Conservation (phyloP, 257 asterid genomes). For the Fraxinus cuspidata region DNA sequence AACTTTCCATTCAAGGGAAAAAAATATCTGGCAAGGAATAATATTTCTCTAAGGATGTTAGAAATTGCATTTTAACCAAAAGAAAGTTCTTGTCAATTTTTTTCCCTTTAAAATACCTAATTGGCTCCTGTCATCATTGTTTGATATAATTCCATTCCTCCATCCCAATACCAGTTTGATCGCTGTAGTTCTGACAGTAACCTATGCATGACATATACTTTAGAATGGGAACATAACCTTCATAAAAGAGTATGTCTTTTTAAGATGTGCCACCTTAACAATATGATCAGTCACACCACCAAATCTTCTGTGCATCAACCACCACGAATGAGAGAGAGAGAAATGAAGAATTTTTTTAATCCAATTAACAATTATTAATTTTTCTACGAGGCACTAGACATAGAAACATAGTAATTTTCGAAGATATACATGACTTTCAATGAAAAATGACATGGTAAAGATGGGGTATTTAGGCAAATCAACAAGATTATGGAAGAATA, state of each 20-base stretch:
- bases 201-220: not conserved
- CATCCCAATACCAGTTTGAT: not conserved
- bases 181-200: not conserved
- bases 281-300: not conserved
- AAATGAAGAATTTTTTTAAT: not conserved
- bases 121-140: not conserved
- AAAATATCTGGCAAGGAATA: not conserved
- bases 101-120: constrained; percentile 1
- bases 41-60: not conserved
- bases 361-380: too few species aligned
- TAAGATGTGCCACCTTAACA: not conserved
- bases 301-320: not conserved
- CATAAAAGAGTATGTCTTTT: not conserved
- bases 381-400: too few species aligned
- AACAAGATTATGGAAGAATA: too few species aligned
- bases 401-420: too few species aligned
- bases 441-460: too few species aligned
- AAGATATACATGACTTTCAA: too few species aligned
- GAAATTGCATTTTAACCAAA: not conserved
- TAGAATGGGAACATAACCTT: not conserved
- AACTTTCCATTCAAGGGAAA: not conserved
- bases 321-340: not conserved
- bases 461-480: too few species aligned
- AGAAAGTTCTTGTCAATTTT: not conserved
- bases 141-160: not conserved